Percentiles rank a stretch among this genome's conserved stretches.
Conservation (phyloP, 306 rosid genomes). For the Lathyrus sativus region DNA sequence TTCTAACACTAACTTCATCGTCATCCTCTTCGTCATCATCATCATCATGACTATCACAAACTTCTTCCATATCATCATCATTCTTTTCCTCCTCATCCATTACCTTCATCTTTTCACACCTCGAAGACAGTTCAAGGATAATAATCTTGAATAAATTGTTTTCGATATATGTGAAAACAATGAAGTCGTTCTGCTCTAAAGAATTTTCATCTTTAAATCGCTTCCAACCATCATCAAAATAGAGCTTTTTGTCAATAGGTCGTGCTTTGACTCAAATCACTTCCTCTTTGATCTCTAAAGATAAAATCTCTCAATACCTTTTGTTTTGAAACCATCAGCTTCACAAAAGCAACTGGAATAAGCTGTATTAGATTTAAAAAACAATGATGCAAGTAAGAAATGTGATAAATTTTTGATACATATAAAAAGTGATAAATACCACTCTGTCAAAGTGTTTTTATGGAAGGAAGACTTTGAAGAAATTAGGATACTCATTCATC, state of each 20-base stretch:
- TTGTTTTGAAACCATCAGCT: too few species aligned
- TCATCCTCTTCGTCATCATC: not conserved
- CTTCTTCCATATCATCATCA: not conserved
- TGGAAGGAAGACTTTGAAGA: too few species aligned
- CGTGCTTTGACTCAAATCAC: constrained; percentile 27
- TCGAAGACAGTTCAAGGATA: constrained; percentile 11
- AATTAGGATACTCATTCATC: too few species aligned
- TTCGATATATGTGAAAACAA: constrained; percentile 23
- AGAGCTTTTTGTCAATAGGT: not conserved
- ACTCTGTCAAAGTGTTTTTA: too few species aligned
- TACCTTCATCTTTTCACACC: constrained; percentile 23
- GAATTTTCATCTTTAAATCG: constrained; percentile 5
- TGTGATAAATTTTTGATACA: too few species aligned
- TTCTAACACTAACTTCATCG: too few species aligned
- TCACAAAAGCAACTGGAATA: too few species aligned
- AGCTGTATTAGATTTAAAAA: too few species aligned
- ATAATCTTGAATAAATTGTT: constrained; percentile 13
- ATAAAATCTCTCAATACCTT: too few species aligned
- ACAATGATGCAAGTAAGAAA: too few species aligned
- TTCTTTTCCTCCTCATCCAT: not conserved
- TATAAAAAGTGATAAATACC: too few species aligned
- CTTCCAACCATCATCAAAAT: constrained; percentile 37
- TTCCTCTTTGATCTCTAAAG: constrained; percentile 24
- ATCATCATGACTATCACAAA: too few species aligned
- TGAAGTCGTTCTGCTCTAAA: not conserved